Evolutionary conservation across 169 alveolate genomes (phyloP).

Genomic region (Sarcocystis neurona): DNA sequence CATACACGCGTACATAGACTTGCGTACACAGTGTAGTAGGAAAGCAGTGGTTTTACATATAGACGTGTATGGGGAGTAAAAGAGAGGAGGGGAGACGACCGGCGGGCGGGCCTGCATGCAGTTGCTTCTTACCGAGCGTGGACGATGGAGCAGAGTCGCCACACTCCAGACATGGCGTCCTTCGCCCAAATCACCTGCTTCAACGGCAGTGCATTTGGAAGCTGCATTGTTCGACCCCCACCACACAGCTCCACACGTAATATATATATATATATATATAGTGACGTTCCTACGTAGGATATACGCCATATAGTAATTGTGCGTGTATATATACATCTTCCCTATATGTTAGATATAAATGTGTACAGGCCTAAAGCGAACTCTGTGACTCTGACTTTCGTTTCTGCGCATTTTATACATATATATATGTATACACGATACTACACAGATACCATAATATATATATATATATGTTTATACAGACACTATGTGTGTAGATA

Average conservation of each 20-base stretch:
- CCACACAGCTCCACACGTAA: background rate
- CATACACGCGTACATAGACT: background rate
- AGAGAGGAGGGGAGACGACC: background rate
- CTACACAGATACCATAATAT: too few relatives aligned
- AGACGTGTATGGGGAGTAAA: background rate
- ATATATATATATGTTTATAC: too few relatives aligned
- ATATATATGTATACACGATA: too few relatives aligned
- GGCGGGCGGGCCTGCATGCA: slow-evolving; percentile 25
- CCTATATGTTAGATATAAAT: too few relatives aligned
- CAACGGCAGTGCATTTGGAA: slow-evolving; percentile 67
- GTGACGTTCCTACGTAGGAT: too few relatives aligned
- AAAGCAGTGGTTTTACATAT: slow-evolving; percentile 24
- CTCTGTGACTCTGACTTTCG: too few relatives aligned
- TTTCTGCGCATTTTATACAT: too few relatives aligned
- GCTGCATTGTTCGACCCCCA: slow-evolving; percentile 45
- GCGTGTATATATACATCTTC: too few relatives aligned
- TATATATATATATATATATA: too few relatives aligned
- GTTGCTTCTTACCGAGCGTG: slow-evolving; percentile 62
- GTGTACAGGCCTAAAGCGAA: too few relatives aligned
- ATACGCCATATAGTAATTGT: too few relatives aligned
- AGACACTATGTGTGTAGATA: too few relatives aligned
- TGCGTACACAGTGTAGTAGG: background rate
- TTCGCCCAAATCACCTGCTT: slow-evolving; percentile 65
- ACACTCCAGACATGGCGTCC: slow-evolving; percentile 27
- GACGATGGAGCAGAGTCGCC: slow-evolving; percentile 59